Evolutionary conservation across 2,329 filamentous ascomycete genomes (phyloP).

Genomic region (Calonectria ilicicola): DNA sequence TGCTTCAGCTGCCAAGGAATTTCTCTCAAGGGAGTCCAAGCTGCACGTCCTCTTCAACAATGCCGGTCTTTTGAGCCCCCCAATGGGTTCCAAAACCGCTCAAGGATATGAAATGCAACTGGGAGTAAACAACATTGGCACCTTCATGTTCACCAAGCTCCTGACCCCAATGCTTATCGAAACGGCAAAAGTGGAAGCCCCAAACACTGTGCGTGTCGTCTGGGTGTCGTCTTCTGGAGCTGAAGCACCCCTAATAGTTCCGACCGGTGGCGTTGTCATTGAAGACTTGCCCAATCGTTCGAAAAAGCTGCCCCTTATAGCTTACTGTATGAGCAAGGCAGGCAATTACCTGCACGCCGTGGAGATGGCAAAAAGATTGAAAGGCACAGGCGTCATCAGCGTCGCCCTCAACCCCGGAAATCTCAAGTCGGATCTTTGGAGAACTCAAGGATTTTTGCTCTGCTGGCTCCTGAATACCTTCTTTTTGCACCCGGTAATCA

Average conservation of each 20-base stretch:
- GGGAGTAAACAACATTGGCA: conserved; percentile 30
- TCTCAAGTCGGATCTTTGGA: conserved; percentile 3
- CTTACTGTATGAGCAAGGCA: conserved; percentile 34
- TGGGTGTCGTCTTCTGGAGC: conserved; percentile 30
- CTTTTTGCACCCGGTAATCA: background rate
- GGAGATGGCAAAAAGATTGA: conserved; percentile 11
- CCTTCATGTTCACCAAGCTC: conserved; percentile 31
- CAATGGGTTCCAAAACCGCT: conserved; percentile 19
- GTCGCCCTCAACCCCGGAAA: conserved; percentile 31
- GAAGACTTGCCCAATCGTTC: background rate
- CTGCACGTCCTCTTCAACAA: conserved; percentile 34
- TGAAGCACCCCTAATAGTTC: conserved; percentile 16
- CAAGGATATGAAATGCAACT: conserved; percentile 35
- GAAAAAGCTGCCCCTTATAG: conserved; percentile 17
- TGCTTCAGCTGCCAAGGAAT: conserved; percentile 17
- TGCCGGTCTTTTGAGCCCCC: conserved; percentile 29
- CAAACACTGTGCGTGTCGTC: conserved; percentile 24
- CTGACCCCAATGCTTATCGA: conserved; percentile 14
- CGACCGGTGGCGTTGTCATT: conserved; percentile 29
- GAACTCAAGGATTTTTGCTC: background rate
- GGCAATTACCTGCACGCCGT: conserved; percentile 30
- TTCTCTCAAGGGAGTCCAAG: conserved; percentile 17
- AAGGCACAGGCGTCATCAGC: conserved; percentile 16
- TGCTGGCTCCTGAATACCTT: background rate
- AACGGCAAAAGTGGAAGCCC: background rate